These are phyloP conservation scores for Tetradesmus obliquus DNA, from an alignment of 139 green algal species.

Conservation along the genomic window DNA sequence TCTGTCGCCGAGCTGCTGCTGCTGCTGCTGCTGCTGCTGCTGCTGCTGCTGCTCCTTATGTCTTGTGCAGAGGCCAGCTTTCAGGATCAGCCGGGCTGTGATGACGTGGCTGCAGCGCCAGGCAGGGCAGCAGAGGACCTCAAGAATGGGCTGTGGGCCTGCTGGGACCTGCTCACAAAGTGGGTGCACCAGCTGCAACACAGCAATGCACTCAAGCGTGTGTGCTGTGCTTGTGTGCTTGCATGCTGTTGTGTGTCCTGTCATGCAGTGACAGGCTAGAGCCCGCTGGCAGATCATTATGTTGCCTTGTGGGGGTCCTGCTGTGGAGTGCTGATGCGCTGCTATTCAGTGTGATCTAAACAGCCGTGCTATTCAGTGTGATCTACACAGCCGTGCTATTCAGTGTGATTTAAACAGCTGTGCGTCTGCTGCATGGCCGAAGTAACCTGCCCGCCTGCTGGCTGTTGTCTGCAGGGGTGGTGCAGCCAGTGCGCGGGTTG, in stretches of 20 bases:
- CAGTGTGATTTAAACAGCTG: no score
- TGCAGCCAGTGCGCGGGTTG: not conserved
- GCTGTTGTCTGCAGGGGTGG: not conserved
- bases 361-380: no score
- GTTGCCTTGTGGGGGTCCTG: no score
- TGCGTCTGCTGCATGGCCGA: no score
- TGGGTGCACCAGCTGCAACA: not conserved
- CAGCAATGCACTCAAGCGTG: no score
- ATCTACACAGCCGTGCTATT: no score
- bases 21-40: not conserved
- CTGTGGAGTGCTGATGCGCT: no score
- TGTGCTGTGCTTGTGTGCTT: no score
- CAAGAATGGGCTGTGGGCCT: conserved; percentile 28
- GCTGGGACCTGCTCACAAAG: conserved; percentile 26
- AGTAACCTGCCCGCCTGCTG: not conserved
- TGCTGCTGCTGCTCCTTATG: not conserved
- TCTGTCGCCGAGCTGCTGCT: not conserved
- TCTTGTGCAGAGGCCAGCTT: not conserved
- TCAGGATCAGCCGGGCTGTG: not conserved
- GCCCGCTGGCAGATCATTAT: no score
- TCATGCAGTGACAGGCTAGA: no score
- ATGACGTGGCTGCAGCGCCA: not conserved
- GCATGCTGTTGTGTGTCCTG: no score
- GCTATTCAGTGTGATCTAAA: no score
- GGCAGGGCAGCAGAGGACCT: conserved; percentile 34